Evolutionary conservation across 202 grass and related monocot species (phyloP).

Genomic region (Carex arenaria): DNA sequence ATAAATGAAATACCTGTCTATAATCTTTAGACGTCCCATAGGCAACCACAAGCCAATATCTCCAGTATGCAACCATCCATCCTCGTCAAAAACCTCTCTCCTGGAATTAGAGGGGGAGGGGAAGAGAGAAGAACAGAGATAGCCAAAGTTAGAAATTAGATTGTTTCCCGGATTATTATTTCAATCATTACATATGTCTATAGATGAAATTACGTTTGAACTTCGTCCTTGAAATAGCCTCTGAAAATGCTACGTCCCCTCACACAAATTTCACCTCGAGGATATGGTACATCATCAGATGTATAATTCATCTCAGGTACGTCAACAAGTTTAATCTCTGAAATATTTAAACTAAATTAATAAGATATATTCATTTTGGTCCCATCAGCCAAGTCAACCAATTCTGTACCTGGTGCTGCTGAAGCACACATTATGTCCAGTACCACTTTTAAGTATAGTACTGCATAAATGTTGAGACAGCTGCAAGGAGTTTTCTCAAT

Average conservation of each 20-base stretch:
- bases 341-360: neutral
- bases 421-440: neutral
- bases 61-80: constrained; percentile 94
- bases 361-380: neutral
- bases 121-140: neutral
- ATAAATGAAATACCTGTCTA: neutral
- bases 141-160: neutral
- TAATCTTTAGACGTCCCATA: constrained; percentile 78
- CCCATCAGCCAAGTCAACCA: neutral
- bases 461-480: neutral
- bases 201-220: constrained; percentile 66
- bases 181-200: neutral
- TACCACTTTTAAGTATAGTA: neutral
- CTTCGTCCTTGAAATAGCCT: constrained; percentile 88
- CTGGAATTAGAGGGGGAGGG: constrained; percentile 23
- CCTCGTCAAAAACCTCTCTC: constrained; percentile 78
- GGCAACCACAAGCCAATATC: constrained; percentile 96
- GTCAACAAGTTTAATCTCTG: constrained; percentile 95
- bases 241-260: constrained; percentile 64
- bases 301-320: constrained; percentile 99
- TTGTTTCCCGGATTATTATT: neutral
- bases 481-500: neutral
- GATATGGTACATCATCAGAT: constrained; percentile 79
- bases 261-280: constrained; percentile 96
- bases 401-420: neutral